These are phyloP conservation scores for Leccinellum albellum DNA, from an alignment of 768 basidiomycete species.

Conservation along the genomic window DNA sequence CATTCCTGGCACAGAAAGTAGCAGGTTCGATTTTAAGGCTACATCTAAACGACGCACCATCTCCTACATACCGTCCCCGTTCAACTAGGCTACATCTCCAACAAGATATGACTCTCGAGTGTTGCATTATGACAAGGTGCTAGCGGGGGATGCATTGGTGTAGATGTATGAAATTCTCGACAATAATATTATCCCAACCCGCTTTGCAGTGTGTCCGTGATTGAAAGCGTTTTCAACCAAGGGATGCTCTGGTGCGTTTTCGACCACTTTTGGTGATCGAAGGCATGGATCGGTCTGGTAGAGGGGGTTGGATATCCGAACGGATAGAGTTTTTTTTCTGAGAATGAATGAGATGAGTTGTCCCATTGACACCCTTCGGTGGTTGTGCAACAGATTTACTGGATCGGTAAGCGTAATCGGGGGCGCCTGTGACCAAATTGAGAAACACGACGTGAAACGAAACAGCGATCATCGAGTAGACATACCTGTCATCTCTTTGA, in stretches of 20 bases:
- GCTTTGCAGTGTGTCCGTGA: conserved; percentile 10
- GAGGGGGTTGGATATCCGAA: conserved; percentile 10
- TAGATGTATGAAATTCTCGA: conserved; percentile 29
- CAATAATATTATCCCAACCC: conserved; percentile 19
- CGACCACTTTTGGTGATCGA: conserved; percentile 19
- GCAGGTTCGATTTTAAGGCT: conserved; percentile 15
- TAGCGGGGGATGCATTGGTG: conserved; percentile 23
- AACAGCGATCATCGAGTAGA: not conserved
- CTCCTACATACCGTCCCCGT: conserved; percentile 24
- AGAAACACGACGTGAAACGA: not conserved
- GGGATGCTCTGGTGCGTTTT: conserved; percentile 33
- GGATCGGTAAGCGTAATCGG: conserved; percentile 23
- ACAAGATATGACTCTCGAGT: conserved; percentile 17
- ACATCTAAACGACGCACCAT: conserved; percentile 17
- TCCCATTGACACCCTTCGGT: conserved; percentile 16
- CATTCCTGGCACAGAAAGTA: conserved; percentile 28
- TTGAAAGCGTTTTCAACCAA: conserved; percentile 21
- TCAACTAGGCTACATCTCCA: conserved; percentile 28
- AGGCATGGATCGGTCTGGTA: conserved; percentile 13
- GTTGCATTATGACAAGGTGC: conserved; percentile 26
- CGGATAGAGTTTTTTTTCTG: conserved; percentile 24
- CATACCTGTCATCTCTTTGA: conserved; percentile 50
- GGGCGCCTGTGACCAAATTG: conserved; percentile 12
- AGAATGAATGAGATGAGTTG: conserved; percentile 9
- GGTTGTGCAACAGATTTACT: conserved; percentile 4